These are phyloP conservation scores for Pyracantha coccinea DNA, from an alignment of 331 rosid species.

Conservation along the genomic window DNA sequence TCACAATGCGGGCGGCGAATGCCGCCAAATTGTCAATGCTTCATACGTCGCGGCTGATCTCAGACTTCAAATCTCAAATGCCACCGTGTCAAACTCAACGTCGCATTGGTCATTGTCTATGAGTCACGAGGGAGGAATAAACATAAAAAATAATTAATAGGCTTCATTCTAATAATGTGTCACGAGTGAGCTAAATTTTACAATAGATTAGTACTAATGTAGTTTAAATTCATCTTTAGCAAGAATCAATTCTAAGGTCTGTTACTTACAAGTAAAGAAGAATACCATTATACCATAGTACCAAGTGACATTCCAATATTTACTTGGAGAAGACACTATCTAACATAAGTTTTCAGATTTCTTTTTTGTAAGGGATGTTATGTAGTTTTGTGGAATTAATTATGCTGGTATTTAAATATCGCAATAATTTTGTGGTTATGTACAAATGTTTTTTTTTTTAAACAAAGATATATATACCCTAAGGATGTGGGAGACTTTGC, in stretches of 20 bases:
- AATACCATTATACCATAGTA: too few species aligned
- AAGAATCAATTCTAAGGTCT: rapidly evolving
- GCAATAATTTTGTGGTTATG: too few species aligned
- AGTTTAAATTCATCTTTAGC: too few species aligned
- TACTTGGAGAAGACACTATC: background rate
- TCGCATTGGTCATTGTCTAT: background rate
- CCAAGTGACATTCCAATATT: too few species aligned
- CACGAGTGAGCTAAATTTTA: too few species aligned
- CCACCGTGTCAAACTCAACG: background rate
- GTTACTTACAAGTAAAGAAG: too few species aligned
- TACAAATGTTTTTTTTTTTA: too few species aligned
- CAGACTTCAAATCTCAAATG: background rate
- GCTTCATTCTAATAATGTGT: background rate
- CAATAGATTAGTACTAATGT: too few species aligned
- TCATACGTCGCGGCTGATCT: too few species aligned
- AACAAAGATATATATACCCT: too few species aligned
- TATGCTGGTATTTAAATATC: background rate
- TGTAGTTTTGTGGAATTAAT: background rate
- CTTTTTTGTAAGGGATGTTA: background rate
- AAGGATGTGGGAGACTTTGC: too few species aligned
- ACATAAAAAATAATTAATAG: background rate
- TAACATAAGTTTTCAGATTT: background rate
- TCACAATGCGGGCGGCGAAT: background rate
- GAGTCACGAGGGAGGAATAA: background rate
- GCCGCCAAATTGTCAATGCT: slow-evolving; percentile 1